A percentile compares a stretch with the other conserved stretches of the same genome.
Evolutionary conservation across 768 basidiomycete genomes (phyloP).

Genomic region (Russula virescens): DNA sequence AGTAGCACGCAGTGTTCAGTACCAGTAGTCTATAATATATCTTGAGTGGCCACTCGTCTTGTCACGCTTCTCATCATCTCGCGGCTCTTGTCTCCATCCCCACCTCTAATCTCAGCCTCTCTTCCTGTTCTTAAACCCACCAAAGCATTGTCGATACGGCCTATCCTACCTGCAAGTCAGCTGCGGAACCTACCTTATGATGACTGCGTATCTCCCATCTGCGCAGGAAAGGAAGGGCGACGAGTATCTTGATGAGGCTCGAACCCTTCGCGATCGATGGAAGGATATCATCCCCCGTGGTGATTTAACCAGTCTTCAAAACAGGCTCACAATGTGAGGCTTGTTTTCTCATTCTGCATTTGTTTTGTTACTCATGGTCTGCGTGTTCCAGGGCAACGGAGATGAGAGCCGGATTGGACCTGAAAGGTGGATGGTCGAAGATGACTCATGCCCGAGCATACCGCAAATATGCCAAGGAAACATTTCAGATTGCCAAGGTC

Average conservation of each 20-base stretch:
- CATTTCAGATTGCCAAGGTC: constrained; percentile 6
- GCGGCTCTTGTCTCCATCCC: too few relatives aligned
- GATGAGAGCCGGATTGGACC: constrained; percentile 10
- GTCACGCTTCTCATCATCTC: neutral
- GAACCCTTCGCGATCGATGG: constrained; percentile 13
- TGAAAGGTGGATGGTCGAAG: constrained; percentile 7
- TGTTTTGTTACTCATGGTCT: neutral
- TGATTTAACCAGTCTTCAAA: constrained; percentile 5
- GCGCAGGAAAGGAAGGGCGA: constrained; percentile 10
- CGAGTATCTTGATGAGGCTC: constrained; percentile 10
- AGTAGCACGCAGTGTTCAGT: neutral
- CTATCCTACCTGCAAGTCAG: neutral
- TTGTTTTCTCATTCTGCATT: neutral
- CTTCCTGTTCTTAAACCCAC: neutral
- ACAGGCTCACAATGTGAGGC: constrained; percentile 6
- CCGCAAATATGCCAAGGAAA: constrained; percentile 8
- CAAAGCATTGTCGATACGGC: neutral
- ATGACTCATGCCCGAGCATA: constrained; percentile 5
- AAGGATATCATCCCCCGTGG: constrained; percentile 1
- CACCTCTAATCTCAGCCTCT: neutral
- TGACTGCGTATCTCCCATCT: constrained; percentile 9
- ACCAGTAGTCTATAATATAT: neutral
- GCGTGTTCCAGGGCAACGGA: constrained; percentile 6
- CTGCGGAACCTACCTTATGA: neutral
- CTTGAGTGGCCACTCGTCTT: neutral